Percentiles rank a stretch among this genome's conserved stretches.
These are phyloP conservation scores for Haematococcus lacustris DNA, from an alignment of 139 green algal species.

Conservation along the genomic window DNA sequence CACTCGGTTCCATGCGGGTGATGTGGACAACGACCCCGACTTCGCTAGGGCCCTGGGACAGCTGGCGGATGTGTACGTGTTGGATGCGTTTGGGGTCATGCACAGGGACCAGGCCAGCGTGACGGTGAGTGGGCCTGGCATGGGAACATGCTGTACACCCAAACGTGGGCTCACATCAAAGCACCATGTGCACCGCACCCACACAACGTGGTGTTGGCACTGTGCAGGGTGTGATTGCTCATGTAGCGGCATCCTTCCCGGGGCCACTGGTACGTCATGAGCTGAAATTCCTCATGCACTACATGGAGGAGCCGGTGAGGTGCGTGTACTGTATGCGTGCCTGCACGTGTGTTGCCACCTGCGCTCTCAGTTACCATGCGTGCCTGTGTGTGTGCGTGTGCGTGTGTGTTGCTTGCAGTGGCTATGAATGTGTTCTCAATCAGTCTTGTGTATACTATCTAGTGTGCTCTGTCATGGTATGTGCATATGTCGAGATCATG, in stretches of 20 bases:
- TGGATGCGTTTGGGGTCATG: slow-evolving; percentile 49
- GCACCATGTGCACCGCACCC: too few species aligned
- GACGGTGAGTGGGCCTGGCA: slow-evolving; percentile 18
- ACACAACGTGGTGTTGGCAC: neutral
- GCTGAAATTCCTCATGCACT: slow-evolving; percentile 9
- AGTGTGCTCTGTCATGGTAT: too few species aligned
- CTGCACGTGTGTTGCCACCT: too few species aligned
- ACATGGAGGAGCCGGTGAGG: slow-evolving; percentile 16
- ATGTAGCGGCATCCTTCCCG: slow-evolving; percentile 20
- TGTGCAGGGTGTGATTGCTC: slow-evolving; percentile 22
- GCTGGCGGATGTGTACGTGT: slow-evolving; percentile 49
- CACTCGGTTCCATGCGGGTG: slow-evolving; percentile 47
- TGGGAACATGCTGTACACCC: too few species aligned
- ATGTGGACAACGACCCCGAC: slow-evolving; percentile 22
- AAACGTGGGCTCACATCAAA: too few species aligned
- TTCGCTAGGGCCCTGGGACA: slow-evolving; percentile 33
- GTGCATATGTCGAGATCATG: too few species aligned
- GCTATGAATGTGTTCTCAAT: neutral
- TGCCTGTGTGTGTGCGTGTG: neutral
- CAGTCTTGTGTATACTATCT: neutral
- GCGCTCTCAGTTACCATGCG: neutral
- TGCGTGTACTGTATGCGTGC: neutral
- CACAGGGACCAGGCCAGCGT: slow-evolving; percentile 49
- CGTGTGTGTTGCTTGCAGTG: neutral
- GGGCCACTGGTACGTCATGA: slow-evolving; percentile 34